Conservation (phyloP, 208 protist genomes). For the Acanthamoeba polyphaga region DNA sequence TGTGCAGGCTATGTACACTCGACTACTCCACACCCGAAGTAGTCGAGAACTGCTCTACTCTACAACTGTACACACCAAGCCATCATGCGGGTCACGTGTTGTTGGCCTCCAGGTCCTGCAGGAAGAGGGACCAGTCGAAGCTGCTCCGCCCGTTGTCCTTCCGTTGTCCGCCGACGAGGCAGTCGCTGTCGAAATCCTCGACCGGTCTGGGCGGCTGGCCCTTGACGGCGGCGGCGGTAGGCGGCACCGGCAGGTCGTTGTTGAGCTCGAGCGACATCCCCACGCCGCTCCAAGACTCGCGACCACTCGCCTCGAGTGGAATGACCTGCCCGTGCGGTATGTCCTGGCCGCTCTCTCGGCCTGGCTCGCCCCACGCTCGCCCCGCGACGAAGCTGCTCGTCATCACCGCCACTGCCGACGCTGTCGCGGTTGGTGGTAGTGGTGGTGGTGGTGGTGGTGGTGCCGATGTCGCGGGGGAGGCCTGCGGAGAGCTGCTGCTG, state of each 20-base stretch:
- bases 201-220: neutral
- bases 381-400: neutral
- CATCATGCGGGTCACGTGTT: neutral
- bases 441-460: neutral
- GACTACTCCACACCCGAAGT: too few species aligned
- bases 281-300: constrained; percentile 3
- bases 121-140: neutral
- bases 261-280: neutral
- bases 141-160: neutral
- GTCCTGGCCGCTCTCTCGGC: constrained; percentile 36
- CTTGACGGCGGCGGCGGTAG: too few species aligned
- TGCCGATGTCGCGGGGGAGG: neutral
- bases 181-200: neutral
- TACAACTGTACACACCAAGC: too few species aligned
- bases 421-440: neutral
- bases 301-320: neutral
- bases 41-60: neutral
- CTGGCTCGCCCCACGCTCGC: neutral
- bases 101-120: neutral
- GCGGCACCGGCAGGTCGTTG: neutral
- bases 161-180: neutral
- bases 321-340: neutral
- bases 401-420: too few species aligned
- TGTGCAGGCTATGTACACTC: too few species aligned
- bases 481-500: neutral